Percentiles rank a stretch among this genome's conserved stretches.
Evolutionary conservation across 495 filamentous ascomycete genomes (phyloP).

Genomic region (Pyronema domesticum): DNA sequence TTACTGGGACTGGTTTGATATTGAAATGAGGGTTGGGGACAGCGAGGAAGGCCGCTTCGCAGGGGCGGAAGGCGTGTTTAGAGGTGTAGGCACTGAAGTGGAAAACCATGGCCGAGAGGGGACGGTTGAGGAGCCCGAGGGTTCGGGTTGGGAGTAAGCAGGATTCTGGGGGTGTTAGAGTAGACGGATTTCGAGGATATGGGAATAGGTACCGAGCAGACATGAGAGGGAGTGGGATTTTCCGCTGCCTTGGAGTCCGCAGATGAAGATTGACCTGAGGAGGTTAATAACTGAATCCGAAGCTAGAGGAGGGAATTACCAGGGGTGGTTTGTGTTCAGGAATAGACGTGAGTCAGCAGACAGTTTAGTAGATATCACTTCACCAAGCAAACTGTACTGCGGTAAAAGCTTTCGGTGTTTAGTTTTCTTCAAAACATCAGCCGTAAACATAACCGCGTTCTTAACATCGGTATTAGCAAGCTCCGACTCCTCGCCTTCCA

Average conservation of each 20-base stretch:
- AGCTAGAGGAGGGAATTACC: not conserved
- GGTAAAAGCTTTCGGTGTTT: constrained; percentile 3
- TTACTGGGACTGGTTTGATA: constrained; percentile 6
- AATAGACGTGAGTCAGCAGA: constrained; percentile 7
- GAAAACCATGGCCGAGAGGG: constrained; percentile 16
- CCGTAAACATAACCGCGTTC: not conserved
- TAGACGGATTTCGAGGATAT: not conserved
- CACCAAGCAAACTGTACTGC: constrained; percentile 15
- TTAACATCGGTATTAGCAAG: not conserved
- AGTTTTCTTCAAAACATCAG: not conserved
- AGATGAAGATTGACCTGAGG: constrained; percentile 37
- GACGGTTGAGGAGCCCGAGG: constrained; percentile 11
- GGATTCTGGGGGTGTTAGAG: constrained; percentile 8
- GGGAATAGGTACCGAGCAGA: constrained; percentile 23
- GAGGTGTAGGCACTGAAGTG: constrained; percentile 16
- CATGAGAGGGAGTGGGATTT: constrained; percentile 59
- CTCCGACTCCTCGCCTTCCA: not conserved
- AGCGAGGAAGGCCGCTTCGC: constrained; percentile 19
- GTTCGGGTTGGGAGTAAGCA: constrained; percentile 7
- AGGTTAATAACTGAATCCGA: not conserved
- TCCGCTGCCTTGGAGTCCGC: constrained; percentile 57
- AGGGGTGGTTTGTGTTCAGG: constrained; percentile 13
- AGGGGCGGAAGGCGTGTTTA: constrained; percentile 10
- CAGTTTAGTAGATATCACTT: not conserved
- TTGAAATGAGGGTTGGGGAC: constrained; percentile 9